Base-by-base conservation (phyloP, 2,329 filamentous ascomycete species). In the Beauveria australis region DNA sequence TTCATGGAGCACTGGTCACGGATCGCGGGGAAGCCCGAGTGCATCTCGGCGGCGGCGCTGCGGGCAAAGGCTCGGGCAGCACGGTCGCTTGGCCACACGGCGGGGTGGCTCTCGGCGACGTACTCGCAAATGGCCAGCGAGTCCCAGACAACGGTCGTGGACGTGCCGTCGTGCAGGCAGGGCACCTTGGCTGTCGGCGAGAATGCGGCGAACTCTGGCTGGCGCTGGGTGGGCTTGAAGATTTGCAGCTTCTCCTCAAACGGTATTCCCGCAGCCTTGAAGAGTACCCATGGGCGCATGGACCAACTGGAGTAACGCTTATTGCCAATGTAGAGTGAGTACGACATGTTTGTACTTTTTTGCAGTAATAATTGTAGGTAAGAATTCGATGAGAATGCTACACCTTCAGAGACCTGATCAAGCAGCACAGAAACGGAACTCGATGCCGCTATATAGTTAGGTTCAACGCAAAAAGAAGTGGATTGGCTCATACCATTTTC, bases 71-170 rank as follows among this genome's bases (percentile, higher is more conserved):
- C 75, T 12, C 77, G 71, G 2, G 77, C 73, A 5, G 67, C 66
- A 14, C 67, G 55, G 61, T 75, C 73, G 6, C 59, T 40, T 0
- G 79, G 79, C 75, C 78, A 81, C 0, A 75, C 72, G n/a, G 61
- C 62, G 0, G 77, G 75, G 54, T 77, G 66, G 22, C 66, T 64
- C 61, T 81, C 78, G 19, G 77, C 76, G 4, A 81, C 67, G 64
- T 76, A 77, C 60, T 81, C 78, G 69, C 69, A 70, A 53, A 81
- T 80, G 60, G 79, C 74, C 16, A 81, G 71, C 0, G 79, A 81
- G 63, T 81, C 79, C 68, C 74, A 76, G 54, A 80, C 66, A 7
- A 74, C 62, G 37, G 75, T 68, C 12, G 65, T 61, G 0, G 54
- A 54, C 12, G 67, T 65, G 18, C 52, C 63, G 57, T 75, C 71